These are phyloP conservation scores for Phytophthora tentaculata DNA, from an alignment of 352 stramenopile species.

Conservation along the genomic window DNA sequence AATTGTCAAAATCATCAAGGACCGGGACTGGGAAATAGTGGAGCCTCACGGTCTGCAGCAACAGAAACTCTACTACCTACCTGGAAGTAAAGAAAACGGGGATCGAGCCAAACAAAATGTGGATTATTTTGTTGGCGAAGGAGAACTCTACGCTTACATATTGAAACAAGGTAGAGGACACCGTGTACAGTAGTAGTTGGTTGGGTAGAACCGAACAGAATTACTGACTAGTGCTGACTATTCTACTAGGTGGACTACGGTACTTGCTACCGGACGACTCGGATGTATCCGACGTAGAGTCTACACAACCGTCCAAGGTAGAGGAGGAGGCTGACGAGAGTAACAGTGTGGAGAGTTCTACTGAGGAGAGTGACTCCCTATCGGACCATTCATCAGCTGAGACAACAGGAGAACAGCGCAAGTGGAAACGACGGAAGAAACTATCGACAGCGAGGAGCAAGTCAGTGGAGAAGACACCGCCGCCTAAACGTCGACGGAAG, in stretches of 20 bases:
- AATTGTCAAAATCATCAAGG: constrained; percentile 36
- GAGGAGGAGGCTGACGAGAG: not conserved
- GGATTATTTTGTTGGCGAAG: constrained; percentile 42
- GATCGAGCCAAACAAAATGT: constrained; percentile 3
- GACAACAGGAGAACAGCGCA: constrained; percentile 22
- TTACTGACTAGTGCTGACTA: not conserved
- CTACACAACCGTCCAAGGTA: constrained; percentile 14
- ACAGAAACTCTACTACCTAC: constrained; percentile 36
- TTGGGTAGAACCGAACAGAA: too few species aligned
- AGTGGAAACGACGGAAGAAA: constrained; percentile 47
- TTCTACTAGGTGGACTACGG: constrained; percentile 24
- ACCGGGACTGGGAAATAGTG: constrained; percentile 26
- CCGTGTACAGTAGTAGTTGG: not conserved
- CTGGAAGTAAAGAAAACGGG: constrained; percentile 11
- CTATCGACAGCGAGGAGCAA: constrained; percentile 31
- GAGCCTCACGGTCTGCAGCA: constrained; percentile 32
- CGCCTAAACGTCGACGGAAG: constrained; percentile 11
- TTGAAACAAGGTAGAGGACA: constrained; percentile 33
- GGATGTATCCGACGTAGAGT: constrained; percentile 27
- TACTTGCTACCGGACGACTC: constrained; percentile 37
- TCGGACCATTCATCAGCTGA: constrained; percentile 2
- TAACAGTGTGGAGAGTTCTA: constrained; percentile 3
- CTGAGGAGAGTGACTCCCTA: constrained; percentile 13
- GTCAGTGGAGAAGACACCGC: constrained; percentile 13
- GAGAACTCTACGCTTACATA: constrained; percentile 47